A percentile compares a stretch with the other conserved stretches of the same genome.
phyloP scores from a whole-genome alignment of 257 asterid species.

The Thymus mandschuricus region DNA sequence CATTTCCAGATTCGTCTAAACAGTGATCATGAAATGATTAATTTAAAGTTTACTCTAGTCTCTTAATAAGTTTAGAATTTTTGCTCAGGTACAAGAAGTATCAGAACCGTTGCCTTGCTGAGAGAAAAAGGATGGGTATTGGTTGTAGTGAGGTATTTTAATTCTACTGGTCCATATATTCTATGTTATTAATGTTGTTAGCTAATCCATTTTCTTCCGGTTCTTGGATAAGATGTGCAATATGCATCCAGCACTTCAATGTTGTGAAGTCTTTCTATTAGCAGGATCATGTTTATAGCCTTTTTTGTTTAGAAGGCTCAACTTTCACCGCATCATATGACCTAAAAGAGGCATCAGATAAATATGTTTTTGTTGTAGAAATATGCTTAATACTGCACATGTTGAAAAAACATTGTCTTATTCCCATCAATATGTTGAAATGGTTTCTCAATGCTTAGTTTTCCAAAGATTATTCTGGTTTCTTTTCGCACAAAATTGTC shows the following conservation, averaged over 20 bases:
- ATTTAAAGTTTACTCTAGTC: slow-evolving; percentile 5
- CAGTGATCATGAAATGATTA: neutral
- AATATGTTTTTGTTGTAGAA: too few relatives aligned
- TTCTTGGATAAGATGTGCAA: neutral
- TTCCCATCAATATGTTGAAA: neutral
- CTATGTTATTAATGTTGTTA: neutral
- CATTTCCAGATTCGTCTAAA: slow-evolving; percentile 13
- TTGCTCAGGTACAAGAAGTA: slow-evolving; percentile 74
- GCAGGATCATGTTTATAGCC: neutral
- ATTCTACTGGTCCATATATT: slow-evolving; percentile 4
- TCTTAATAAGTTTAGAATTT: slow-evolving; percentile 26
- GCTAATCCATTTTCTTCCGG: slow-evolving; percentile 8
- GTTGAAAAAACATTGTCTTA: neutral
- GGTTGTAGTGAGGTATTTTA: slow-evolving; percentile 83
- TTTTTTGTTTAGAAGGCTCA: neutral
- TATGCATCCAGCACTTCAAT: too few relatives aligned
- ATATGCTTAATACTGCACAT: neutral
- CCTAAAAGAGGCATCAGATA: neutral
- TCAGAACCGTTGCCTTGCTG: slow-evolving; percentile 74
- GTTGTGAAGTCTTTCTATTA: slow-evolving; percentile 1
- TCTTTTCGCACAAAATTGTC: neutral
- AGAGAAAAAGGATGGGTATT: slow-evolving; percentile 75
- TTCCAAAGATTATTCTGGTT: neutral
- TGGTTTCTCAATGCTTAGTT: neutral
- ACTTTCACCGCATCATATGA: neutral